These are phyloP conservation scores for Pythium scleroteichum DNA, from an alignment of 352 stramenopile species.

Conservation along the genomic window DNA sequence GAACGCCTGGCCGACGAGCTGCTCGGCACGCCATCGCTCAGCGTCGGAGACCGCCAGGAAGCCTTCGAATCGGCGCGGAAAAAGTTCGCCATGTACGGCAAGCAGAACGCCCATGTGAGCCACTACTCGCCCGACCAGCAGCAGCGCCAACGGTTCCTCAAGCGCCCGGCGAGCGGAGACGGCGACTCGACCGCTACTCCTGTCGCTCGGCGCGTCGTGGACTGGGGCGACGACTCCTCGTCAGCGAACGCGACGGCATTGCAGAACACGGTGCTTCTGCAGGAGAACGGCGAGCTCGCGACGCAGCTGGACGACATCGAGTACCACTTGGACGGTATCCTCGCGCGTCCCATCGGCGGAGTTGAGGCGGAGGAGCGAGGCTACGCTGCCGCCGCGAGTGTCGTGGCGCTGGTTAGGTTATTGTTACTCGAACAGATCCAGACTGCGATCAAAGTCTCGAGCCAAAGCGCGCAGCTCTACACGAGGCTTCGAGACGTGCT, in stretches of 20 bases:
- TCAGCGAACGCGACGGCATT: slow-evolving; percentile 22
- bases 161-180: slow-evolving; percentile 1
- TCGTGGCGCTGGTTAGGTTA: slow-evolving; percentile 43
- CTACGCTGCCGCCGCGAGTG: slow-evolving; percentile 27
- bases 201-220: background rate
- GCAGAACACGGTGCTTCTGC: slow-evolving; percentile 56
- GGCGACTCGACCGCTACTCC: background rate
- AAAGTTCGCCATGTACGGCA: slow-evolving; percentile 60
- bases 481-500: slow-evolving; percentile 40
- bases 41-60: slow-evolving; percentile 6
- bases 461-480: slow-evolving; percentile 22
- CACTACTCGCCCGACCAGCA: slow-evolving; percentile 33
- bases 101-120: slow-evolving; percentile 43
- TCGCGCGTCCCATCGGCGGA: slow-evolving; percentile 13
- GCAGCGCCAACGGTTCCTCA: slow-evolving; percentile 10
- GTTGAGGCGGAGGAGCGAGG: slow-evolving; percentile 12
- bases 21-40: background rate
- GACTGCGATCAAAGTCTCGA: slow-evolving; percentile 38
- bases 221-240: background rate
- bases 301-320: slow-evolving; percentile 52
- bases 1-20: slow-evolving; percentile 16
- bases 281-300: slow-evolving; percentile 57
- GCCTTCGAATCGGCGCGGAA: slow-evolving; percentile 31
- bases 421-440: slow-evolving; percentile 38
- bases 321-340: slow-evolving; percentile 62